Percentiles rank a stretch among this genome's conserved stretches.
Conservation (phyloP, 2,329 filamentous ascomycete genomes). For the Diaporthe longicolla region DNA sequence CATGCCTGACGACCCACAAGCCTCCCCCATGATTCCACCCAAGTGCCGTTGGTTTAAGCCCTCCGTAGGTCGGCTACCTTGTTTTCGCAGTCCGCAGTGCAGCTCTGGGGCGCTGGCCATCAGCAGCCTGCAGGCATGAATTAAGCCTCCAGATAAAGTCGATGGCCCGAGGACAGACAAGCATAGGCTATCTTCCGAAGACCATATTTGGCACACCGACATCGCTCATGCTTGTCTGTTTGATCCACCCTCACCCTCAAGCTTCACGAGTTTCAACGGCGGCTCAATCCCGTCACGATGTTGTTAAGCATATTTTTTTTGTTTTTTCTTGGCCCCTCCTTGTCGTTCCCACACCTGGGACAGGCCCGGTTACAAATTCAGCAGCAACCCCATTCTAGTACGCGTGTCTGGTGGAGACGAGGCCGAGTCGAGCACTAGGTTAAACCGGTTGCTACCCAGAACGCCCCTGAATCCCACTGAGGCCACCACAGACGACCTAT, state of each 20-base stretch:
- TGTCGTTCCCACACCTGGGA: slow-evolving; percentile 1
- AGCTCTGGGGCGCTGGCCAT: neutral
- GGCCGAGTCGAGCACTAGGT: slow-evolving; percentile 3
- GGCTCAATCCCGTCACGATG: neutral
- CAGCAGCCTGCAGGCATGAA: slow-evolving; percentile 2
- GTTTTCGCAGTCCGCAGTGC: neutral
- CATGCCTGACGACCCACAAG: neutral
- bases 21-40: slow-evolving; percentile 2
- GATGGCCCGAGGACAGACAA: slow-evolving; percentile 7
- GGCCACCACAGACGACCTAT: neutral
- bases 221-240: slow-evolving; percentile 27
- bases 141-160: slow-evolving; percentile 23
- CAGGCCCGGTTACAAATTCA: neutral
- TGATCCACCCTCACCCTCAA: slow-evolving; percentile 1
- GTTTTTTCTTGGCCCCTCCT: no score
- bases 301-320: slow-evolving; percentile 22
- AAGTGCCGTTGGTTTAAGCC: neutral
- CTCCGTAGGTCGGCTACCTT: neutral
- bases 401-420: slow-evolving; percentile 28
- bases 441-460: slow-evolving; percentile 13
- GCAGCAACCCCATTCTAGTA: slow-evolving; percentile 19
- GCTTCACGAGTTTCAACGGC: slow-evolving; percentile 24
- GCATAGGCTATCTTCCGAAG: slow-evolving; percentile 10
- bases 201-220: slow-evolving; percentile 26
- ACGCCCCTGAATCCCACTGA: slow-evolving; percentile 6